These are phyloP conservation scores for Catharanthus roseus DNA, from an alignment of 257 asterid species.

Conservation along the genomic window DNA sequence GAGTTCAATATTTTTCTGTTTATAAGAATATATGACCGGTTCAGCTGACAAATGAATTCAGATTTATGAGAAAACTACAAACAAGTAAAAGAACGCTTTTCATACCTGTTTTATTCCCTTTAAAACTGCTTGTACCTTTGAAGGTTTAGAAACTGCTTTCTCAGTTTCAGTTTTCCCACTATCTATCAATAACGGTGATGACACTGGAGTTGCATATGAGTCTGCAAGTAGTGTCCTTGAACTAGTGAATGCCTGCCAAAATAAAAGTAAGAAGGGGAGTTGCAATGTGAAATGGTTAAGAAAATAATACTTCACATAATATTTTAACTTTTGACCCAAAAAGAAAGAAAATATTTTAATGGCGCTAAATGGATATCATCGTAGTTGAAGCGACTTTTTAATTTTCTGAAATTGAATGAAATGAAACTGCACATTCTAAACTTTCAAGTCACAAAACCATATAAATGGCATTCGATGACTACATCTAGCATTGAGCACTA, in stretches of 20 bases:
- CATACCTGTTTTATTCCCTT: constrained; percentile 82
- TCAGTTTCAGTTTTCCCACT: constrained; percentile 60
- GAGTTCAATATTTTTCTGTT: background rate
- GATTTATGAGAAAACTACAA: background rate
- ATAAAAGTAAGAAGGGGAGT: background rate
- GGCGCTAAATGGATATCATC: no score
- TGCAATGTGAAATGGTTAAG: background rate
- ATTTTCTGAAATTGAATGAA: background rate
- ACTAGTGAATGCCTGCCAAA: constrained; percentile 62
- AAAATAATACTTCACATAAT: background rate
- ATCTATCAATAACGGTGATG: constrained; percentile 75
- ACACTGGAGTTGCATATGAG: constrained; percentile 52
- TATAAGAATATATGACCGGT: background rate
- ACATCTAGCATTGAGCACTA: no score
- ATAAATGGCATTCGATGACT: background rate
- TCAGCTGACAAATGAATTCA: background rate
- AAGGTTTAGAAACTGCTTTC: constrained; percentile 51
- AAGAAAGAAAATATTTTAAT: background rate
- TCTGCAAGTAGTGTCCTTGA: constrained; percentile 64
- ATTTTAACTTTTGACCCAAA: background rate
- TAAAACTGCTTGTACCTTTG: constrained; percentile 73
- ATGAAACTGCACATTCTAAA: background rate
- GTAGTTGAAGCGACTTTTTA: background rate
- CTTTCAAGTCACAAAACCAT: background rate
- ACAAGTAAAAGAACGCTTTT: background rate